Evolutionary conservation across 306 rosid genomes (phyloP).

Genomic region (Cucurbita argyrosperma): DNA sequence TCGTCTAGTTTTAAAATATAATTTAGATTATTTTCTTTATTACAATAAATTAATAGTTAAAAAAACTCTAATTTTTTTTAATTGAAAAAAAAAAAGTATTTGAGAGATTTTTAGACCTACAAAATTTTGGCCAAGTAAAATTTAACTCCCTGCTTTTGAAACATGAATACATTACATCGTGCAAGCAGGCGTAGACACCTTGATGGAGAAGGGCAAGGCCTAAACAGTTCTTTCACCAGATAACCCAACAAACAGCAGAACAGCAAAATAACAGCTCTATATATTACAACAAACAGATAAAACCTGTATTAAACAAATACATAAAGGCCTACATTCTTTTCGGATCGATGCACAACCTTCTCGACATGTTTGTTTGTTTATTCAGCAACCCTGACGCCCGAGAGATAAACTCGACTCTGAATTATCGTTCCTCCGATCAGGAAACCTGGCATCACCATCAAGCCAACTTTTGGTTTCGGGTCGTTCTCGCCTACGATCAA

Average conservation of each 20-base stretch:
- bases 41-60: too few species aligned
- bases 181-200: neutral
- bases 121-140: neutral
- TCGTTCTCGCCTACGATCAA: slow-evolving; percentile 55
- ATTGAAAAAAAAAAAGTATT: too few species aligned
- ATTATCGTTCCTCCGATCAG: slow-evolving; percentile 71
- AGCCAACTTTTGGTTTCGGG: slow-evolving; percentile 70
- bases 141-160: neutral
- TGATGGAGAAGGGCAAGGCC: neutral
- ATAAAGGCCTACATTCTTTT: slow-evolving; percentile 7
- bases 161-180: neutral
- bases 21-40: too few species aligned
- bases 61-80: too few species aligned
- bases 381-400: slow-evolving; percentile 86
- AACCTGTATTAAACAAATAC: slow-evolving; percentile 16
- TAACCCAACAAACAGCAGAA: neutral
- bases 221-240: neutral
- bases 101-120: too few species aligned
- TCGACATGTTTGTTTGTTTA: slow-evolving; percentile 19
- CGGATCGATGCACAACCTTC: slow-evolving; percentile 6
- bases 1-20: too few species aligned
- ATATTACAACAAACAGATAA: slow-evolving; percentile 5
- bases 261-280: neutral
- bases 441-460: slow-evolving; percentile 98
- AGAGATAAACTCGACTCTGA: slow-evolving; percentile 90